phyloP scores from a whole-genome alignment of 805 yeast genomes.

The Metschnikowia koreensis region DNA sequence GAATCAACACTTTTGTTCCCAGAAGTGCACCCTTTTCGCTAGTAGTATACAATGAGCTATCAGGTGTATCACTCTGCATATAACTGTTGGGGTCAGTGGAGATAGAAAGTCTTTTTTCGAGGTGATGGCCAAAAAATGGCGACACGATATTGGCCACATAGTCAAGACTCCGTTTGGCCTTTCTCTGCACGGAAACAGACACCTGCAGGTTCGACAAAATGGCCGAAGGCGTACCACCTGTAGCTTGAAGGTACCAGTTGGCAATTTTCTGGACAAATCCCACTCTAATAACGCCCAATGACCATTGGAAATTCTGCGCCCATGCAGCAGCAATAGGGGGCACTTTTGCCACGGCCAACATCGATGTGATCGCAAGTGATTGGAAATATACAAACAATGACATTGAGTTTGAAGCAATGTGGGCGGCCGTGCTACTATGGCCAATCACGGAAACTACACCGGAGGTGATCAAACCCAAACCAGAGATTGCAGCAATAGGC shows the following conservation, averaged over 20 bases:
- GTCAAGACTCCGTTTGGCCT: conserved; percentile 26
- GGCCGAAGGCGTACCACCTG: conserved; percentile 86
- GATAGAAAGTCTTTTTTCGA: conserved; percentile 32
- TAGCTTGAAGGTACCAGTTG: conserved; percentile 92
- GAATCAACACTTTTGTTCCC: conserved; percentile 67
- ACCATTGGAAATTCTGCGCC: conserved; percentile 97
- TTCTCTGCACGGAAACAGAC: conserved; percentile 77
- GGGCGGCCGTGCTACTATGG: conserved; percentile 90
- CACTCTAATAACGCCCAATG: conserved; percentile 83
- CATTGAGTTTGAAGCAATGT: conserved; percentile 93
- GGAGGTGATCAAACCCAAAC: conserved; percentile 82
- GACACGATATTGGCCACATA: neutral
- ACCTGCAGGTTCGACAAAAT: conserved; percentile 63
- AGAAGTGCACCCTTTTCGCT: conserved; percentile 62
- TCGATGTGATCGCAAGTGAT: conserved; percentile 83
- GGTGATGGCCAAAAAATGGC: neutral
- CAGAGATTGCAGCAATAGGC: conserved; percentile 93
- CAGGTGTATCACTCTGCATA: conserved; percentile 41
- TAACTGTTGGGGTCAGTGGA: conserved; percentile 46
- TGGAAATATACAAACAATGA: conserved; percentile 93
- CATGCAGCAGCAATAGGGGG: conserved; percentile 98
- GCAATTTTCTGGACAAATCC: conserved; percentile 78
- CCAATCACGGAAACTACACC: conserved; percentile 86
- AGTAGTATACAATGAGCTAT: conserved; percentile 57
- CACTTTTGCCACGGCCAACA: conserved; percentile 90